Percentiles rank a stretch among this genome's conserved stretches.
These are phyloP conservation scores for Hygrocybe punicea DNA, from an alignment of 768 basidiomycete genomes.

Conservation along the genomic window DNA sequence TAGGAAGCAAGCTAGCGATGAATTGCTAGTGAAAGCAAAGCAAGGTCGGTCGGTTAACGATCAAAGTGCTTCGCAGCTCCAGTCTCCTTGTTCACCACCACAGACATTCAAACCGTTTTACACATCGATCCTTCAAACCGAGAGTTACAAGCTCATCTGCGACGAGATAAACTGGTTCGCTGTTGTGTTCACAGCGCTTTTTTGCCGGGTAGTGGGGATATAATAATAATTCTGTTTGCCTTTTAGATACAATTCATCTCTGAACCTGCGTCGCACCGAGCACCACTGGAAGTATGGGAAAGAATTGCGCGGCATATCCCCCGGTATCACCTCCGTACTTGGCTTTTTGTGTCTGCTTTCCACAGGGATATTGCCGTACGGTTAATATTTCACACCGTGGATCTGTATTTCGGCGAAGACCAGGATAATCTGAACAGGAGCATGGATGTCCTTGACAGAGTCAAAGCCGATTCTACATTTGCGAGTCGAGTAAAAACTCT, in stretches of 20 bases:
- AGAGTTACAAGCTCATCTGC: conserved; percentile 49
- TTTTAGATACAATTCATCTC: conserved; percentile 49
- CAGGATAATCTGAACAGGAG: conserved; percentile 57
- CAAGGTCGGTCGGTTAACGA: conserved; percentile 42
- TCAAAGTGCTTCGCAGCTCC: neutral
- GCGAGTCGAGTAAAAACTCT: conserved; percentile 57
- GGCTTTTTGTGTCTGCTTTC: conserved; percentile 63
- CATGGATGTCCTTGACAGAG: conserved; percentile 64
- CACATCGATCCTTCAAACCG: conserved; percentile 59
- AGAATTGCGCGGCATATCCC: conserved; percentile 59
- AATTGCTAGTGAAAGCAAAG: conserved; percentile 53
- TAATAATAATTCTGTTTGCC: neutral
- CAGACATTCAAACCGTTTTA: conserved; percentile 59
- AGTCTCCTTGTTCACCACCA: neutral
- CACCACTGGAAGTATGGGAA: conserved; percentile 67
- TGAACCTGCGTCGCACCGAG: conserved; percentile 58
- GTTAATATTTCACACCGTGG: conserved; percentile 63
- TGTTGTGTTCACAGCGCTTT: neutral
- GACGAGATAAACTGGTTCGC: conserved; percentile 48
- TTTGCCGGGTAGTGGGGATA: too few species aligned
- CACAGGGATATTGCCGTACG: conserved; percentile 63
- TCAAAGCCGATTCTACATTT: conserved; percentile 59
- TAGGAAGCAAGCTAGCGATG: conserved; percentile 52
- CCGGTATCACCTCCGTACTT: conserved; percentile 63
- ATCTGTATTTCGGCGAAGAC: conserved; percentile 66